Percentiles rank a stretch among this genome's conserved stretches.
Evolutionary conservation across 306 rosid species (phyloP).

Genomic region (Rosa multiflora): DNA sequence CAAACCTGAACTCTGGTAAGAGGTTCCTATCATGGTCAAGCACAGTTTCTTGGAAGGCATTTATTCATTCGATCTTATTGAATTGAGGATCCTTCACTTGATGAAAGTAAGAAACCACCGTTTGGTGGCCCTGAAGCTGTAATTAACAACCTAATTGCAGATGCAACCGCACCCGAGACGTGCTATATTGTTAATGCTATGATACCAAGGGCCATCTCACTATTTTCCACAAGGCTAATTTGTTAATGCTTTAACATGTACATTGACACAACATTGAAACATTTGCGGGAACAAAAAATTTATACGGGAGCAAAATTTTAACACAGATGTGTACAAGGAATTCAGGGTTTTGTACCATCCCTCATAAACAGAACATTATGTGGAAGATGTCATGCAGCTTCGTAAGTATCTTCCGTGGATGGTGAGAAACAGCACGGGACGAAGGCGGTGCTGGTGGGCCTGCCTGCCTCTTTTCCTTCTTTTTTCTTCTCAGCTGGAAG

Average conservation of each 20-base stretch:
- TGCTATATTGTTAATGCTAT: neutral
- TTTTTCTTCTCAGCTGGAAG: slow-evolving; percentile 79
- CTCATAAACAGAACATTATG: slow-evolving; percentile 64
- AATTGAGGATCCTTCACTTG: neutral
- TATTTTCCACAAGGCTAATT: neutral
- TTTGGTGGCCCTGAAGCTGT: neutral
- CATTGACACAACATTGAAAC: neutral
- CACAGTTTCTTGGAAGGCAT: neutral
- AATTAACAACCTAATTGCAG: neutral
- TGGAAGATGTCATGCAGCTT: slow-evolving; percentile 81
- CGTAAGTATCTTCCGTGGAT: slow-evolving; percentile 59
- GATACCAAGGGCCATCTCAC: neutral
- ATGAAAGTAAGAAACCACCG: neutral
- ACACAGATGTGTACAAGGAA: neutral
- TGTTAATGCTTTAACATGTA: neutral
- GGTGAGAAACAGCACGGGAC: slow-evolving; percentile 34
- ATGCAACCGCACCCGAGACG: neutral
- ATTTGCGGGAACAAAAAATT: neutral
- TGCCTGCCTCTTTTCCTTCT: slow-evolving; percentile 48
- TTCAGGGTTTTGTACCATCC: neutral
- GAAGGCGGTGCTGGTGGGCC: slow-evolving; percentile 37
- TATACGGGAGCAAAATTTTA: neutral
- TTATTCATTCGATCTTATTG: neutral
- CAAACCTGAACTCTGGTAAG: slow-evolving; percentile 33
- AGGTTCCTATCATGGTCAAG: slow-evolving; percentile 19